phyloP scores from a whole-genome alignment of 805 yeast genomes.

The Metschnikowia henanensis region DNA sequence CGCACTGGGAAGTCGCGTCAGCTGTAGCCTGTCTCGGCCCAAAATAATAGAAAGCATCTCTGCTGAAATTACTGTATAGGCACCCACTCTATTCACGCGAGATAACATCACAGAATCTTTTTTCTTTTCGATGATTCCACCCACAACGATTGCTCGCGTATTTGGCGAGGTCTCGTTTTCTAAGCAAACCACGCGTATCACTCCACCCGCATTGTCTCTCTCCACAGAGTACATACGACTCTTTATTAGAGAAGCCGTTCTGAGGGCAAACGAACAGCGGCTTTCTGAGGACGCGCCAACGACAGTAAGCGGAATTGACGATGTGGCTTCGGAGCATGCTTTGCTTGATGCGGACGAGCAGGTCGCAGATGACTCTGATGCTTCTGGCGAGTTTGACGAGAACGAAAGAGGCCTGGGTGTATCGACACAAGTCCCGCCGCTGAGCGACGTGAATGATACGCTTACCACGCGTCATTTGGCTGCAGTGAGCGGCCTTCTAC shows the following conservation, averaged over 20 bases:
- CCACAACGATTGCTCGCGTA: conserved; percentile 47
- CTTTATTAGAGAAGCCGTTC: conserved; percentile 59
- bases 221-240: conserved; percentile 54
- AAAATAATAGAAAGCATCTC: no score
- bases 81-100: no score
- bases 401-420: conserved; percentile 17
- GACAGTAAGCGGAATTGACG: conserved; percentile 36
- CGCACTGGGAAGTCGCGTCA: no score
- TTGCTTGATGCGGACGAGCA: conserved; percentile 10
- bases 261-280: conserved; percentile 56
- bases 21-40: no score
- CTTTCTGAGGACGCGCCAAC: conserved; percentile 26
- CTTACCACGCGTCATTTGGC: conserved; percentile 56
- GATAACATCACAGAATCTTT: no score
- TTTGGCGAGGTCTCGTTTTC: conserved; percentile 53
- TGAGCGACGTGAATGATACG: conserved; percentile 25
- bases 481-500: conserved; percentile 55
- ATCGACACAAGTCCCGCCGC: conserved; percentile 16
- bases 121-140: conserved; percentile 12
- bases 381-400: conserved; percentile 18
- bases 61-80: no score
- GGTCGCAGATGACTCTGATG: conserved; percentile 16
- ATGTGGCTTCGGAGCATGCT: conserved; percentile 15
- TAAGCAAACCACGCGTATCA: conserved; percentile 45
- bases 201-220: conserved; percentile 48